A percentile compares a stretch with the other conserved stretches of the same genome.
Conservation (phyloP, 2,329 filamentous ascomycete genomes). For the Huntiella omanensis region DNA sequence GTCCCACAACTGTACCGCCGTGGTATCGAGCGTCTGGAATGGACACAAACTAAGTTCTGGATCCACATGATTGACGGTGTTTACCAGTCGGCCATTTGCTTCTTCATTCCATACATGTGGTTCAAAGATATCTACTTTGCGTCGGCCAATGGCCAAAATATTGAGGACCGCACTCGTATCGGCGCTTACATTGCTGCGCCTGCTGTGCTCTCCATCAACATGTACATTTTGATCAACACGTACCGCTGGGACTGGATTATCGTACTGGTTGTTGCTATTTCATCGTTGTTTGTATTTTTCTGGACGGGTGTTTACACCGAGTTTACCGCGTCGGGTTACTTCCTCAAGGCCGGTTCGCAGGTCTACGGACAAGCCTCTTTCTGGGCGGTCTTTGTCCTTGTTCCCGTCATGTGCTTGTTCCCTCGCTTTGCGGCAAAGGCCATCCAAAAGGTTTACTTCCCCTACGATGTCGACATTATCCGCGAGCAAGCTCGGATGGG, state of each 20-base stretch:
- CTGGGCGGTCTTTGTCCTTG: slow-evolving; percentile 69
- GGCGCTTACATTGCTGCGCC: slow-evolving; percentile 75
- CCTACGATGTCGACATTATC: slow-evolving; percentile 85
- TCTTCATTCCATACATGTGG: slow-evolving; percentile 82
- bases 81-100: slow-evolving; percentile 86
- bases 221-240: slow-evolving; percentile 88
- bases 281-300: slow-evolving; percentile 75
- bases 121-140: slow-evolving; percentile 43
- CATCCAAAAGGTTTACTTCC: slow-evolving; percentile 84
- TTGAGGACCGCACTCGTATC: slow-evolving; percentile 66
- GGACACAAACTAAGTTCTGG: slow-evolving; percentile 95
- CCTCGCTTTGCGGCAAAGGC: slow-evolving; percentile 76
- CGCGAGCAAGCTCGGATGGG: slow-evolving; percentile 78
- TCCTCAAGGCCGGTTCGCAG: slow-evolving; percentile 63
- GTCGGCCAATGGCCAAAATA: slow-evolving; percentile 50
- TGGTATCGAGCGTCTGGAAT: slow-evolving; percentile 89
- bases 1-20: slow-evolving; percentile 90
- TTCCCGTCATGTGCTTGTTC: slow-evolving; percentile 63
- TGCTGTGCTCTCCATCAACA: slow-evolving; percentile 73
- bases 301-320: slow-evolving; percentile 77
- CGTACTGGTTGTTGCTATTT: slow-evolving; percentile 61
- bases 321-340: slow-evolving; percentile 27
- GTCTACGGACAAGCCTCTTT: slow-evolving; percentile 69
- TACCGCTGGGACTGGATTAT: slow-evolving; percentile 98
- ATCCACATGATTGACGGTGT: slow-evolving; percentile 86